A percentile compares a stretch with the other conserved stretches of the same genome.
These are phyloP conservation scores for Venturia pyrina DNA, from an alignment of 2,329 filamentous ascomycete genomes.

Conservation along the genomic window DNA sequence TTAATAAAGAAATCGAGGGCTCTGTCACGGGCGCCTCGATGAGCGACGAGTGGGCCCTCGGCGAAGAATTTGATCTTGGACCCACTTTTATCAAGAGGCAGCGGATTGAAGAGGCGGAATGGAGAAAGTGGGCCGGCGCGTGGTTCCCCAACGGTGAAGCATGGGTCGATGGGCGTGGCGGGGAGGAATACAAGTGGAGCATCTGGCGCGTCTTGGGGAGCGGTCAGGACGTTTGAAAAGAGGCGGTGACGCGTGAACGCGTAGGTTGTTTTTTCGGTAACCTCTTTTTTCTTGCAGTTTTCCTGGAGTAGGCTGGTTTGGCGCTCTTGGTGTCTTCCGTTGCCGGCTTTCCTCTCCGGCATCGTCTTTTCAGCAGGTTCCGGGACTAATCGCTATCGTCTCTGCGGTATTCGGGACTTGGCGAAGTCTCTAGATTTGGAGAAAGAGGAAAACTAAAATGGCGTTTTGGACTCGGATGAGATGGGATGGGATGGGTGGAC, in stretches of 20 bases:
- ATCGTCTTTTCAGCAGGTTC: neutral
- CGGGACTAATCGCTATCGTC: neutral
- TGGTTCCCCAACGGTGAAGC: slow-evolving; percentile 46
- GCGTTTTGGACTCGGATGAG: neutral
- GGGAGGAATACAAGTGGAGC: slow-evolving; percentile 11
- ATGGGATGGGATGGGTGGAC: neutral
- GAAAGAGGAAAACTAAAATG: neutral
- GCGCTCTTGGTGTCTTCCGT: neutral
- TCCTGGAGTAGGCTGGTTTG: neutral
- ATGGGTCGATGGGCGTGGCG: neutral
- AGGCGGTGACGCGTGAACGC: neutral
- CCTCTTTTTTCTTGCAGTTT: neutral
- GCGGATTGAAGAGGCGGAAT: slow-evolving; percentile 82
- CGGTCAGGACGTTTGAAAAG: neutral
- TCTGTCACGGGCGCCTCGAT: neutral
- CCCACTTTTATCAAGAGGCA: slow-evolving; percentile 87
- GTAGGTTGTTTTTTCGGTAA: neutral
- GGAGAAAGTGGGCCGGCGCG: slow-evolving; percentile 76
- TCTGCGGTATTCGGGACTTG: neutral
- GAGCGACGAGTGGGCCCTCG: slow-evolving; percentile 43
- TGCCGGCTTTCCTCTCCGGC: neutral
- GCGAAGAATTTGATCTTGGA: slow-evolving; percentile 95
- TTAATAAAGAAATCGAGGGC: slow-evolving; percentile 11
- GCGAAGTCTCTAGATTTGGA: neutral
- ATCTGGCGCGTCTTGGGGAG: slow-evolving; percentile 12